Conservation (phyloP, 257 asterid species). For the Forsythia viridissima region DNA sequence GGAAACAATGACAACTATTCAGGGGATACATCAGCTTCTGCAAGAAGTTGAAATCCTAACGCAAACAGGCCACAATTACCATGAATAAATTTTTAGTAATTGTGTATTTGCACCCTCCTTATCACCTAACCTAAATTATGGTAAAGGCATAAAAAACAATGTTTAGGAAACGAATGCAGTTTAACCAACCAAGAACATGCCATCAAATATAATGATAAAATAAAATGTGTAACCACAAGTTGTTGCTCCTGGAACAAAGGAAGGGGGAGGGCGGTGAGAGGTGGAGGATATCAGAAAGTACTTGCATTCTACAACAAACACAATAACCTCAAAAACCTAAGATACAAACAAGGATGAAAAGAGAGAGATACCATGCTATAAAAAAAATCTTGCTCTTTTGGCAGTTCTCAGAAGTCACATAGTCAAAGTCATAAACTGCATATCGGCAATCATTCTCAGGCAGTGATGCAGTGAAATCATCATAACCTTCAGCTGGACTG, state of each 20-base stretch:
- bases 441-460: slow-evolving; percentile 11
- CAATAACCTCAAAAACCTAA: background rate
- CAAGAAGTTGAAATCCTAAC: background rate
- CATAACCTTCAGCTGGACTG: slow-evolving; percentile 9
- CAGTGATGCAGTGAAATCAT: slow-evolving; percentile 5
- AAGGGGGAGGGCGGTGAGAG: too few relatives aligned
- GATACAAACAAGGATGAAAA: background rate
- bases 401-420: slow-evolving; percentile 1
- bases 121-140: background rate
- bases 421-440: slow-evolving; percentile 1
- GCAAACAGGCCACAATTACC: background rate
- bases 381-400: slow-evolving; percentile 1
- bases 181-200: background rate
- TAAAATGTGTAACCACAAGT: too few relatives aligned
- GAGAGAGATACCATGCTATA: background rate
- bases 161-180: background rate
- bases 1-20: background rate
- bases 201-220: background rate
- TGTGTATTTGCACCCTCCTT: background rate
- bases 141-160: background rate
- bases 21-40: background rate
- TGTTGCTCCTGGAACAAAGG: background rate
- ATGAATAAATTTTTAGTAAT: background rate
- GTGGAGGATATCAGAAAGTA: too few relatives aligned
- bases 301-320: too few relatives aligned